A percentile compares a stretch with the other conserved stretches of the same genome.
phyloP scores from a whole-genome alignment of 768 basidiomycete genomes.

The Clavulina sp. region DNA sequence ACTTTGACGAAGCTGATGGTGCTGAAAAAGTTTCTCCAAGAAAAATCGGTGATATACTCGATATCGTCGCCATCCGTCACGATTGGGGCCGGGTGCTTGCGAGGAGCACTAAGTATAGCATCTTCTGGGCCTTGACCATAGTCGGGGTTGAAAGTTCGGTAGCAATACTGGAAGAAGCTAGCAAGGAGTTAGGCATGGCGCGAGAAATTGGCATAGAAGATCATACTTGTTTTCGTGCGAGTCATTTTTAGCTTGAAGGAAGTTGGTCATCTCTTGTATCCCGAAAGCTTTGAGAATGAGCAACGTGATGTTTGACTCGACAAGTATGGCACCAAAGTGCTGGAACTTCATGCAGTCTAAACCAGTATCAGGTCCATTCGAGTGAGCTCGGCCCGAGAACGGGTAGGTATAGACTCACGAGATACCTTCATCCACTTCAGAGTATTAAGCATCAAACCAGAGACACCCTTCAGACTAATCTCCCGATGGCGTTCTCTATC shows the following conservation, averaged over 20 bases:
- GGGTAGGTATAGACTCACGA: conserved; percentile 30
- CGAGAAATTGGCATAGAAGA: background rate
- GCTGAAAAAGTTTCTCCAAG: conserved; percentile 95
- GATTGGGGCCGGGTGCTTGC: conserved; percentile 20
- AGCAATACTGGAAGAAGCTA: conserved; percentile 95
- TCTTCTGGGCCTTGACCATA: conserved; percentile 60
- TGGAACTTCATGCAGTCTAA: conserved; percentile 97
- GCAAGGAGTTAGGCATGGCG: background rate
- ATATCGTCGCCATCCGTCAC: conserved; percentile 75
- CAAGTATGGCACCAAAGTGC: conserved; percentile 83
- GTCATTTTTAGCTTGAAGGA: conserved; percentile 79
- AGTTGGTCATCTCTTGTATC: conserved; percentile 72
- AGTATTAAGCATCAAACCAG: conserved; percentile 75
- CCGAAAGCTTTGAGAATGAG: conserved; percentile 97
- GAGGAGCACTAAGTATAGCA: conserved; percentile 38
- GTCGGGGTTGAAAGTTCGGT: conserved; percentile 38
- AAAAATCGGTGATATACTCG: conserved; percentile 84
- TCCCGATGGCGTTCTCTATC: conserved; percentile 92
- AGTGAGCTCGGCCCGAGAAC: background rate
- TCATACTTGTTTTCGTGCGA: conserved; percentile 71
- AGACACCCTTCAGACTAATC: conserved; percentile 93
- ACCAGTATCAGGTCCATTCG: conserved; percentile 1
- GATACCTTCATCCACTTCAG: conserved; percentile 99
- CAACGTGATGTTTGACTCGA: conserved; percentile 88
- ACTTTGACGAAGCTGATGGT: conserved; percentile 96